Evolutionary conservation across 2,329 filamentous ascomycete species (phyloP), one percentile per base, ranked within the genome.

Genomic region (Trichoderma sp.): DNA sequence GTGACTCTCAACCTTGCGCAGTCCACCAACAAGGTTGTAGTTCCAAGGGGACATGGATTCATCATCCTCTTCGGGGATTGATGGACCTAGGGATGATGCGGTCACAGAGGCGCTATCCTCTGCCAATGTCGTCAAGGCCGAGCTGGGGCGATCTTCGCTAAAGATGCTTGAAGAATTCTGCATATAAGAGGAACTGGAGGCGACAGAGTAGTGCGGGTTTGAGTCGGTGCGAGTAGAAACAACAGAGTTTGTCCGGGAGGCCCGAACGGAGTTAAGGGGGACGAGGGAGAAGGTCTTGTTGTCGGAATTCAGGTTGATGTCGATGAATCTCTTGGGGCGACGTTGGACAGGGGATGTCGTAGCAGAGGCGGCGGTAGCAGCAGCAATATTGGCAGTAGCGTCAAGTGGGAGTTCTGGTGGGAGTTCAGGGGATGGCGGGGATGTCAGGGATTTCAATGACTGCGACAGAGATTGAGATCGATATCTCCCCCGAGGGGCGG

Each of bases 251-350:
- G 77, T 67, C 20, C 64, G 64, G 23, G 61, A 67, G 12, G 64
- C 26, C 75, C 76, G 74, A 11, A 20, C n/a, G 8, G 78, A 81
- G 6, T 77, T 78, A 13, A 74, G 76, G 77, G 79, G 79, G 73
- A 84, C 73, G 70, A 89, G 79, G 17, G 87, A 88, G 75, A 90
- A 90, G 5, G 88, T 90, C 79, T 88, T 88, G 78, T 88, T 88
- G 78, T 90, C 86, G 6, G 86, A 78, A 74, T 89, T 83, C 32
- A 90, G 79, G 68, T 82, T 84, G 72, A 90, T 80, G 68, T 83
- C 84, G 72, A 90, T 84, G 34, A 84, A 77, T 73, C 84, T 78
- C 23, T 73, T 77, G 11, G 68, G 59, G 47, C 79, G 79, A 59
- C 78, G 76, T 50, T 65, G 65, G n/a, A 53, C 47, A 23, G 47